Percentiles rank a stretch among this genome's conserved stretches.
Evolutionary conservation across 1,284 basidiomycete genomes (phyloP).

Genomic region (Omphalotus olearius): DNA sequence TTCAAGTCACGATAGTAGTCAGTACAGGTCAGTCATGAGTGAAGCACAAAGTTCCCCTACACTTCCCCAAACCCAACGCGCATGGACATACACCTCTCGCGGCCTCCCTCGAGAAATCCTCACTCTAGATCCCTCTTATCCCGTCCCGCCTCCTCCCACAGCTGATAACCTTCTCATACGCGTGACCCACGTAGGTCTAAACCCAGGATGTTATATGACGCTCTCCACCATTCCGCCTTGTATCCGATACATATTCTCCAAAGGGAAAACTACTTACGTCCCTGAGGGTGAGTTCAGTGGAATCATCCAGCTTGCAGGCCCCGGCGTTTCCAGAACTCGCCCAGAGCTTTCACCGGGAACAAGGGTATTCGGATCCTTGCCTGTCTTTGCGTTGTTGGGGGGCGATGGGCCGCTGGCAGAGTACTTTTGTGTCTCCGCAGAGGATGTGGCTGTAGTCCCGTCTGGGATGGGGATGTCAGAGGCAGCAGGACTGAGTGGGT

Average conservation of each 20-base stretch:
- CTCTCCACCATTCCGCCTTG: constrained; percentile 11
- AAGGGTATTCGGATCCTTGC: constrained; percentile 15
- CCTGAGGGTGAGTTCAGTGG: constrained; percentile 18
- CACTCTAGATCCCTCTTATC: constrained; percentile 6
- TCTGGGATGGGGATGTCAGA: constrained; percentile 9
- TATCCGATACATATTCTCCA: constrained; percentile 10
- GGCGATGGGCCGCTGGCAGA: constrained; percentile 15
- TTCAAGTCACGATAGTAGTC: too few species aligned
- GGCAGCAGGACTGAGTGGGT: constrained; percentile 14
- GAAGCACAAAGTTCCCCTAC: not conserved
- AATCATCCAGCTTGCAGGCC: constrained; percentile 10
- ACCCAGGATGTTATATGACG: constrained; percentile 14
- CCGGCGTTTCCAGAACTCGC: not conserved
- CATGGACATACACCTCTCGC: constrained; percentile 15
- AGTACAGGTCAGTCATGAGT: too few species aligned
- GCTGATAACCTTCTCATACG: constrained; percentile 14
- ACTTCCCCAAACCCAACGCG: constrained; percentile 13
- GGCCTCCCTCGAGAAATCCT: constrained; percentile 16
- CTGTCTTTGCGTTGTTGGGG: constrained; percentile 9
- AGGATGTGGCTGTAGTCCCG: constrained; percentile 13
- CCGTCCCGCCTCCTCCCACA: constrained; percentile 13
- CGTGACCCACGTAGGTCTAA: constrained; percentile 15
- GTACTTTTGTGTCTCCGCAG: constrained; percentile 10
- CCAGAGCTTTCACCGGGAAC: constrained; percentile 10
- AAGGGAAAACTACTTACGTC: constrained; percentile 11